phyloP scores from a whole-genome alignment of 169 alveolate species.

The Plasmodium knowlesi region DNA sequence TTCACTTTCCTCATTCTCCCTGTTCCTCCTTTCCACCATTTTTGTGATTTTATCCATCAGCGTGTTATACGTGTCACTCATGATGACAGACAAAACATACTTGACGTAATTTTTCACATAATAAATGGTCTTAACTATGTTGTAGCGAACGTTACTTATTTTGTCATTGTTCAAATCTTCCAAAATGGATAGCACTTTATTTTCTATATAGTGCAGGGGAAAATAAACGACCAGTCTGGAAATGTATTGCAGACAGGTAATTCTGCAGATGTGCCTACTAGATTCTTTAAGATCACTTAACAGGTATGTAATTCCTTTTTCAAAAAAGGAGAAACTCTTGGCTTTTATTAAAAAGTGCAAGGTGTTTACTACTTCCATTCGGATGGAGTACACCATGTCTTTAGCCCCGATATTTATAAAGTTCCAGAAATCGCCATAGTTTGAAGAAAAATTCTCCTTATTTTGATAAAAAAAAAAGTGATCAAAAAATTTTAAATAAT shows the following conservation, averaged over 20 bases:
- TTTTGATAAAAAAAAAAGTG: slow-evolving; percentile 65
- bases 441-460: slow-evolving; percentile 61
- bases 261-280: slow-evolving; percentile 34
- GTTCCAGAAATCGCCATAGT: slow-evolving; percentile 54
- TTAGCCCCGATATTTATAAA: slow-evolving; percentile 64
- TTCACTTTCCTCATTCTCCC: slow-evolving; percentile 5
- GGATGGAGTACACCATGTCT: slow-evolving; percentile 48
- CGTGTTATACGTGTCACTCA: slow-evolving; percentile 36
- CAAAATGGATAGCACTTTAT: slow-evolving; percentile 15
- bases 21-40: slow-evolving; percentile 19
- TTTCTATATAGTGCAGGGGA: slow-evolving; percentile 60
- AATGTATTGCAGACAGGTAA: slow-evolving; percentile 71
- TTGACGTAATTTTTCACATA: slow-evolving; percentile 45
- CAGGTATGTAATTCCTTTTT: slow-evolving; percentile 41
- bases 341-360: slow-evolving; percentile 59
- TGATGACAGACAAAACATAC: slow-evolving; percentile 34
- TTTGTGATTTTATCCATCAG: slow-evolving; percentile 15
- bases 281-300: slow-evolving; percentile 70
- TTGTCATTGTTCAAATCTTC: slow-evolving; percentile 42
- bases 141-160: slow-evolving; percentile 64
- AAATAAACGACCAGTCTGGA: slow-evolving; percentile 49
- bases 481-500: slow-evolving; percentile 73
- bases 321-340: slow-evolving; percentile 49
- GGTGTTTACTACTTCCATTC: slow-evolving; percentile 53
- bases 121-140: slow-evolving; percentile 51